Evolutionary conservation across 768 basidiomycete genomes (phyloP), one percentile per base, ranked within the genome.

Genomic region (Russula abietina): DNA sequence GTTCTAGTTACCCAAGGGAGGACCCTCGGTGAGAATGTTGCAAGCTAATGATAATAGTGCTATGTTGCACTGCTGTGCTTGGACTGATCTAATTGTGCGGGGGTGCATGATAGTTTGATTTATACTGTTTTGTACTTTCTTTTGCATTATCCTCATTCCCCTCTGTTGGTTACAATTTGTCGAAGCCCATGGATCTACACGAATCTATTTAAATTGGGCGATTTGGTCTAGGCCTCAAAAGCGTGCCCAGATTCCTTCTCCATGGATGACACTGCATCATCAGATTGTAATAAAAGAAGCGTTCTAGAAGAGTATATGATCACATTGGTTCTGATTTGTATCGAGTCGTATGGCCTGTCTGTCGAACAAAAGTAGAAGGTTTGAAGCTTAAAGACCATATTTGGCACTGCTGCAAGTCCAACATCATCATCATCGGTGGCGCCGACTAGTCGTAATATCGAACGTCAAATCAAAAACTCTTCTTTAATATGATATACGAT

Each of bases 1-100:
- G 62, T 26, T 33, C 62, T 22, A 32, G 53, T 14, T 64, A 51
- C 24, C 12, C 41, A 5, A 55, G 62, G 38, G 62, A 59, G 24
- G 57, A 46, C 17, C 32, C 58, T 16, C 28, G 58, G 22, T 60
- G 54, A 64, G 28, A 33, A 46, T 2, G 22, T 19, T 9, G 51
- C 46, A 4, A 17, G n/a, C 28, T n/a, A 11, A 57, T 1, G 32
- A 41, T 36, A 10, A 24, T n/a, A 28, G n/a, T 30, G 28, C 26
- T 9, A n/a, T 58, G 55, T 46, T 32, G 43, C 55, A 28, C 22
- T 33, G 17, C 19, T 14, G 10, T 38, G 17, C 7, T 41, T 51
- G 49, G 39, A 59, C 17, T 17, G 36, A 58, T 50, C 38, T 39
- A 39, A 28, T 36, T 26, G 16, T 39, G 57, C 19, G 39, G 7